These are phyloP conservation scores for Remersonia thermophila DNA, from an alignment of 2,329 filamentous ascomycete genomes.

Conservation along the genomic window DNA sequence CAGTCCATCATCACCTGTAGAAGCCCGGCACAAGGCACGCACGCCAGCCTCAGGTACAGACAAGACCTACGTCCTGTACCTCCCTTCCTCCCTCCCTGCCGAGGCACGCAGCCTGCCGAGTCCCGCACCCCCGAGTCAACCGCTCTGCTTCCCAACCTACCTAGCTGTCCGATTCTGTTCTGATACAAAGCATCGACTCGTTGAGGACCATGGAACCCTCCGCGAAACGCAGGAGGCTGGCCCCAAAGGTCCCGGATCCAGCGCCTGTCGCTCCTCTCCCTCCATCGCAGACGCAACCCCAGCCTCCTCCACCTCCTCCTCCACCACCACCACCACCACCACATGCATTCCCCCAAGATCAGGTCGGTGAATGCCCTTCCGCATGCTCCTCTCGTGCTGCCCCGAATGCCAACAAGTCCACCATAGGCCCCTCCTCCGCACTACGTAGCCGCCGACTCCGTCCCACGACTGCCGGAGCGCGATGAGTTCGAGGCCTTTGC, in stretches of 20 bases:
- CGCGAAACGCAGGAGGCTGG: conserved; percentile 19
- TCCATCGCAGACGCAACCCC: conserved; percentile 11
- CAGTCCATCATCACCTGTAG: too few relatives aligned
- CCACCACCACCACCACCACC: conserved; percentile 8
- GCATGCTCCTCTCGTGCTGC: neutral
- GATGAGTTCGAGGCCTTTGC: conserved; percentile 56
- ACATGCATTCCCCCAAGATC: conserved; percentile 15
- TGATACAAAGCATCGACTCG: too few relatives aligned
- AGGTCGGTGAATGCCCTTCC: conserved; percentile 10
- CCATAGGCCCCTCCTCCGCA: conserved; percentile 13
- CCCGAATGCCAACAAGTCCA: neutral
- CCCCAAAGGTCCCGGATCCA: conserved; percentile 18
- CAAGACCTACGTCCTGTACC: too few relatives aligned
- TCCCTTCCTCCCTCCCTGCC: neutral
- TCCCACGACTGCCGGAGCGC: conserved; percentile 26
- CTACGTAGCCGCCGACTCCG: conserved; percentile 12
- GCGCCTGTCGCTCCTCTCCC: conserved; percentile 9
- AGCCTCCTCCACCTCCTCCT: conserved; percentile 9
- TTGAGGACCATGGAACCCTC: conserved; percentile 19
- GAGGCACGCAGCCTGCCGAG: neutral
- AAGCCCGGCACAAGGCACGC: too few relatives aligned
- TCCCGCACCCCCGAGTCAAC: conserved; percentile 1
- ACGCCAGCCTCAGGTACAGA: too few relatives aligned
- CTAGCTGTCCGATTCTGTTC: too few relatives aligned
- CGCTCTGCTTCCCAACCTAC: neutral